A percentile compares a stretch with the other conserved stretches of the same genome.
Conservation (phyloP, 257 asterid genomes). For the Fraxinus pennsylvanica region DNA sequence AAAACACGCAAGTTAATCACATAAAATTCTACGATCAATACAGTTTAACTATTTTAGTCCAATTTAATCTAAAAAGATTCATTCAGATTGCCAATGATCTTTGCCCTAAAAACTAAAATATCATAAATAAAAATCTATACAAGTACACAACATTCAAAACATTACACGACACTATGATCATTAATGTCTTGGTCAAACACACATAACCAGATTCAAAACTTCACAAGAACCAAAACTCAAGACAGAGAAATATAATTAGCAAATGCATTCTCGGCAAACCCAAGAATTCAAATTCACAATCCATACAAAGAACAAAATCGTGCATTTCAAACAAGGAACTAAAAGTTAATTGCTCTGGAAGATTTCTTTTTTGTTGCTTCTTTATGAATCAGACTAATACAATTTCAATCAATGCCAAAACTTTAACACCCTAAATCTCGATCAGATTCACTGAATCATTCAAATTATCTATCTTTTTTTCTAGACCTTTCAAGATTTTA, state of each 20-base stretch:
- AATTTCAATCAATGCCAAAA: conserved; percentile 17
- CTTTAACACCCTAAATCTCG: conserved; percentile 1
- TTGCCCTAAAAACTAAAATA: too few relatives aligned
- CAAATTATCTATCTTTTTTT: neutral
- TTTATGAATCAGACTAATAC: neutral
- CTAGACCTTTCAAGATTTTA: neutral
- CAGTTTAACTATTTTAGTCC: neutral
- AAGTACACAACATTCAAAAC: neutral
- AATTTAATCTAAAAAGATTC: neutral
- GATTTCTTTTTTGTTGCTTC: too few relatives aligned
- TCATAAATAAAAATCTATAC: neutral
- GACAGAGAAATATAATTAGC: neutral
- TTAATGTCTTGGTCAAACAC: neutral
- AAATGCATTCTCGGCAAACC: neutral
- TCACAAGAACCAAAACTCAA: neutral
- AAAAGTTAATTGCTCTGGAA: neutral
- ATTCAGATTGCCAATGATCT: too few relatives aligned
- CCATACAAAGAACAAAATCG: neutral
- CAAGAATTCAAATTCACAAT: neutral
- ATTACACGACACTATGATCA: neutral
- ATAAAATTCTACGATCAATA: too few relatives aligned
- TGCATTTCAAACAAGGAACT: neutral
- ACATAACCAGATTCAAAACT: neutral
- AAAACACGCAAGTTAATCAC: too few relatives aligned
- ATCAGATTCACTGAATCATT: neutral